phyloP scores from a whole-genome alignment of 2,329 filamentous ascomycete species.

The Macrophomina pseudophaseolina region DNA sequence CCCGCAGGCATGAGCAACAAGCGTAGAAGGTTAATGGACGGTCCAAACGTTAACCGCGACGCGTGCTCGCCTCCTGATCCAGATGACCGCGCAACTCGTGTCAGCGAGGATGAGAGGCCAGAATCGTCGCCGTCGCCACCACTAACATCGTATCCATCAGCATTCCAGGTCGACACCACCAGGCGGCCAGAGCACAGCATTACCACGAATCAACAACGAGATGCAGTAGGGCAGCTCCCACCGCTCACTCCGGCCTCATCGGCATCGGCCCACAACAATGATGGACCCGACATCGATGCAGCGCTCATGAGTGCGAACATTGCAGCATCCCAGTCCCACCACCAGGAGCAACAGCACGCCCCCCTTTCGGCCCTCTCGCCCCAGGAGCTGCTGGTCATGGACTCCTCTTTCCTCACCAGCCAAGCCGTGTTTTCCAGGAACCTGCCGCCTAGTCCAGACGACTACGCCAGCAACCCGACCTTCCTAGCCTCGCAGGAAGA shows the following conservation, averaged over 20 bases:
- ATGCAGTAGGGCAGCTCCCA: neutral
- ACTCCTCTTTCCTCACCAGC: neutral
- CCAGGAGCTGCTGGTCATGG: constrained; percentile 7
- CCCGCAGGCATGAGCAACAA: neutral
- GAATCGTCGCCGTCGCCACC: neutral
- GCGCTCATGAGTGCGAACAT: neutral
- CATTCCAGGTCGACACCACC: neutral
- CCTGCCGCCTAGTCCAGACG: constrained; percentile 29
- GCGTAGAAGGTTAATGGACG: constrained; percentile 8
- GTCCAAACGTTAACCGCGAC: neutral
- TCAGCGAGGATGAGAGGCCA: neutral
- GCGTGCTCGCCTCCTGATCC: neutral
- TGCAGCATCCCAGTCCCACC: neutral
- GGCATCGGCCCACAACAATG: neutral
- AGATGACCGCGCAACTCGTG: neutral
- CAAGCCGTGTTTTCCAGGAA: neutral
- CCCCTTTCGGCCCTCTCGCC: neutral
- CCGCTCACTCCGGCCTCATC: constrained; percentile 1
- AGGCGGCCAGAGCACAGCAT: too few relatives aligned
- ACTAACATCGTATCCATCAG: neutral
- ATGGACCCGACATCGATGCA: neutral
- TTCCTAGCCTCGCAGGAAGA: constrained; percentile 39
- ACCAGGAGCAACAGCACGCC: neutral
- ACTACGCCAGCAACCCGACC: constrained; percentile 36
- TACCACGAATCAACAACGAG: neutral